Base-by-base conservation (phyloP, 169 alveolate genomes). In the Plasmodium blacklocki region DNA sequence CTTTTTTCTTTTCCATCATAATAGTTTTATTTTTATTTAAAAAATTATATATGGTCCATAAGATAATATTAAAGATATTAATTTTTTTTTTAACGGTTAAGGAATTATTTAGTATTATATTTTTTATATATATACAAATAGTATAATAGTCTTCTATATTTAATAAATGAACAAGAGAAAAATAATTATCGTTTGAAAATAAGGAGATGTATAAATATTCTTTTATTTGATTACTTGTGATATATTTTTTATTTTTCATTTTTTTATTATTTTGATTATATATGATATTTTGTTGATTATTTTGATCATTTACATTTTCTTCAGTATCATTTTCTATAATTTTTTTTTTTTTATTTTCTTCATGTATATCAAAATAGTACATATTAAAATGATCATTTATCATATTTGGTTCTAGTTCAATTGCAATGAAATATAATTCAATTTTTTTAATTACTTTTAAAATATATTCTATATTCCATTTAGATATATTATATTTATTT, bases 101-200 rank as follows among this genome's bases (percentile, higher is more conserved):
- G 1, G 50, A 21, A 67, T 68, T 43, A 56, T 52, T 83, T 15
- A 58, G 50, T 29, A 83, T 39, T 23, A 83, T 52, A 2, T 45
- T 68, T 73, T 39, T 83, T 49, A 83, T 50, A 29, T 68, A 83
- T 32, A 23, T 23, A 39, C 15, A 83, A 47, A 83, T 39, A 58
- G 70, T 68, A 8, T 39, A 2, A 60, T 83, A 45, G 45, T 83
- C 83, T 60, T 83, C 21, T 0, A 32, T 54, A 6, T 29, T 19
- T 32, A 83, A 23, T 4, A 83, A 12, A 45, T 83, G 21, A n/a
- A 68, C 15, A 68, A 50, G 70, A 29, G 85, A 73, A 58, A 67
- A 54, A 47, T 83, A 68, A 15, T 56, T 26, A 43, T 83, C 83
- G 26, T 62, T 68, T 29, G 19, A 8, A 21, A 83, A 21, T 32